phyloP scores from a whole-genome alignment of 805 yeast species.

The Kodamaea kaohsiungensis region DNA sequence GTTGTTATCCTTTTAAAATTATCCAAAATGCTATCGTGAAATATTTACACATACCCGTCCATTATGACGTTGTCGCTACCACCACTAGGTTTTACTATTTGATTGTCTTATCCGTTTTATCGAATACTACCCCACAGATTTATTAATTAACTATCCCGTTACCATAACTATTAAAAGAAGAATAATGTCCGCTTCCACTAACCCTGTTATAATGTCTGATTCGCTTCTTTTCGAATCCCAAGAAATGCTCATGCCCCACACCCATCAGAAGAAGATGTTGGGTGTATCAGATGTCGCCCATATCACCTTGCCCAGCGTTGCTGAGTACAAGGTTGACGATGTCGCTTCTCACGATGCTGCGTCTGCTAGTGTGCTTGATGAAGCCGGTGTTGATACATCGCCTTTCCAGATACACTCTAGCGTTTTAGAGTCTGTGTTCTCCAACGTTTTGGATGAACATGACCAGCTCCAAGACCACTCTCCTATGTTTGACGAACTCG shows the following conservation, averaged over 20 bases:
- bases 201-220: constrained; percentile 17
- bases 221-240: constrained; percentile 26
- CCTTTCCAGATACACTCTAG: constrained; percentile 56
- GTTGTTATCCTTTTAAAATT: constrained; percentile 5
- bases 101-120: neutral
- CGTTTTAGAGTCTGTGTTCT: constrained; percentile 53
- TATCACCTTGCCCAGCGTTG: constrained; percentile 6
- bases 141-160: constrained; percentile 1
- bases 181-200: constrained; percentile 25
- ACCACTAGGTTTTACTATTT: constrained; percentile 2
- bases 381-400: constrained; percentile 25
- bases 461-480: constrained; percentile 40
- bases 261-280: constrained; percentile 4
- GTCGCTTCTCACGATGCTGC: constrained; percentile 4
- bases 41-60: constrained; percentile 8
- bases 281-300: neutral
- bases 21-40: constrained; percentile 10
- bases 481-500: constrained; percentile 63
- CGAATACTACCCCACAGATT: neutral
- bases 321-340: constrained; percentile 7
- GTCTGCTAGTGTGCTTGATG: constrained; percentile 9
- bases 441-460: constrained; percentile 36
- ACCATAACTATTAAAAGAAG: constrained; percentile 14
- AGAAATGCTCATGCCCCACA: constrained; percentile 18
- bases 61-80: constrained; percentile 10